Evolutionary conservation across 225 moss, liverwort and hornwort species (phyloP), one percentile per base, ranked within the genome.

Genomic region (Anthoceros angustus): DNA sequence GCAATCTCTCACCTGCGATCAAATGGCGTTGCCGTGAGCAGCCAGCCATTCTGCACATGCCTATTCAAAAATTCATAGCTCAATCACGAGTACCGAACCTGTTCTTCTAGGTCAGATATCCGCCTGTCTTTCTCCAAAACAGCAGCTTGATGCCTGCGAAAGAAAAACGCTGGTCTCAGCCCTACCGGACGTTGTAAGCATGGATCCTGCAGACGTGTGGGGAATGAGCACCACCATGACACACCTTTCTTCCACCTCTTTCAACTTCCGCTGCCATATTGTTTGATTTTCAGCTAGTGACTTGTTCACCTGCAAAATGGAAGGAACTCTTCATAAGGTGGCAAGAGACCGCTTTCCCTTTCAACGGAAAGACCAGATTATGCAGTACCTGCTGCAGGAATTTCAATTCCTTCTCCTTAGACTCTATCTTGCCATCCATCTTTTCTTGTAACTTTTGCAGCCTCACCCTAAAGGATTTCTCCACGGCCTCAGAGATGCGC

Each of bases 51-150:
- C 15, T 63, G 62, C 15, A 20, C 25, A 6, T 16, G 46, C 46
- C 38, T 50, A 65, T 25, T 21, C 42, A 14, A 68, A 63, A 1
- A n/a, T 64, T 41, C 42, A 25, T 40, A 60, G 39, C 18, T 23
- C 50, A 12, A 48, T 26, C 64, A 64, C 67, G 69, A 42, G 80
- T 43, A 23, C 23, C 9, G 42, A 41, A 82, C 92, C 85, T 95
- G 91, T 11, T 95, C 91, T 87, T 95, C 88, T 64, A 95, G 83
- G 71, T 91, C 88, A 50, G 77, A 64, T 67, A 91, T 84, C 68
- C 78, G 80, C 14, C 76, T 80, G 69, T 86, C 91, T 66, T 82
- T 80, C 69, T 82, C 76, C 67, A 79, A 82, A 25, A 76, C 21
- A 62, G 68, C 71, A 23, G 71, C 65, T 26, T 68, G 70, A 20